Conservation (phyloP, 495 filamentous ascomycete species). For the Tuber aestivum region DNA sequence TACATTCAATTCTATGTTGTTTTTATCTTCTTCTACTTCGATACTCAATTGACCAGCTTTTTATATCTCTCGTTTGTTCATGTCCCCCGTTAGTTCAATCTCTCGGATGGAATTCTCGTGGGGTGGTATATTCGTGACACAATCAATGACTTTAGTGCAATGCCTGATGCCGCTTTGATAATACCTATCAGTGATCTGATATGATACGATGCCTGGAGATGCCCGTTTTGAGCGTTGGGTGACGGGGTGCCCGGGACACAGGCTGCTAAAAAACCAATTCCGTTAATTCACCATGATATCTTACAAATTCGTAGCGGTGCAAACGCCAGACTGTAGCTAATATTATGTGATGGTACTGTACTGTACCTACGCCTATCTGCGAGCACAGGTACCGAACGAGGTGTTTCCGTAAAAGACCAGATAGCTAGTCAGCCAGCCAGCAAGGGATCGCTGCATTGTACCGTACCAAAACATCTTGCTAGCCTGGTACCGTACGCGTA, state of each 20-base stretch:
- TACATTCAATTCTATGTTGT: neutral
- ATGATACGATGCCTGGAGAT: neutral
- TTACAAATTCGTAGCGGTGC: too few relatives aligned
- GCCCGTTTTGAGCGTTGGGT: neutral
- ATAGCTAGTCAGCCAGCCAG: too few relatives aligned
- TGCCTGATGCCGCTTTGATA: neutral
- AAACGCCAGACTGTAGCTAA: too few relatives aligned
- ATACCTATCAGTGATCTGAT: neutral
- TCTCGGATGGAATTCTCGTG: neutral
- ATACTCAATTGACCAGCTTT: neutral
- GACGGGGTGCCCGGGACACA: neutral
- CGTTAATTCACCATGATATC: too few relatives aligned
- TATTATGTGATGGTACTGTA: too few relatives aligned
- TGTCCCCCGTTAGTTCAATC: neutral
- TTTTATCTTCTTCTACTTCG: neutral
- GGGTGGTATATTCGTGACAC: neutral
- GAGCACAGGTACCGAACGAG: too few relatives aligned
- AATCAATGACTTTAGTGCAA: neutral
- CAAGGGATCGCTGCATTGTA: too few relatives aligned
- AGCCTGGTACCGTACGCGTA: too few relatives aligned
- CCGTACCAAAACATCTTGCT: too few relatives aligned
- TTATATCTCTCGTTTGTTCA: neutral
- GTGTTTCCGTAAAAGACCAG: too few relatives aligned
- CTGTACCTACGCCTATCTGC: too few relatives aligned
- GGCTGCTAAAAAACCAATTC: too few relatives aligned